A percentile compares a stretch with the other conserved stretches of the same genome.
Evolutionary conservation across 768 basidiomycete species (phyloP).

Genomic region (Fibroporia radiculosa): DNA sequence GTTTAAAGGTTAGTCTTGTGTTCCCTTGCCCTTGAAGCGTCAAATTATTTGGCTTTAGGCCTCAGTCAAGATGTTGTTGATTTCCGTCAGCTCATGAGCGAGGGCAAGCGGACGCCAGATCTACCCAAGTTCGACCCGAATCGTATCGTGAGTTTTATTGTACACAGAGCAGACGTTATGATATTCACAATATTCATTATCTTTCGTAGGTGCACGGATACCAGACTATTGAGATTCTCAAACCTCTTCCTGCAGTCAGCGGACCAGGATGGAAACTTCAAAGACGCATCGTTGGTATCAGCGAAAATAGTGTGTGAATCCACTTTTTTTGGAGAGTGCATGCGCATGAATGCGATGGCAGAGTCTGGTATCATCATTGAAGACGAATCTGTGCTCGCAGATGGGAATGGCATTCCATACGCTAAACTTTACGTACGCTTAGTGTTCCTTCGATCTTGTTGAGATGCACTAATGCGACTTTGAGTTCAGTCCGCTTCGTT

Average conservation of each 20-base stretch:
- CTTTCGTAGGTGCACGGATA: slow-evolving; percentile 81
- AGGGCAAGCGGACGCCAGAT: slow-evolving; percentile 41
- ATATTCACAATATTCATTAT: neutral
- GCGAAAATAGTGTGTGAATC: slow-evolving; percentile 66
- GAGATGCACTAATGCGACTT: neutral
- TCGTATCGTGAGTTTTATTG: slow-evolving; percentile 45
- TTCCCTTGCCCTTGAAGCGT: neutral
- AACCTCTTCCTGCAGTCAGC: slow-evolving; percentile 66
- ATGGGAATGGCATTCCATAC: slow-evolving; percentile 44
- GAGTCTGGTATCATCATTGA: slow-evolving; percentile 73
- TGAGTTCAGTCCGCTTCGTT: slow-evolving; percentile 31
- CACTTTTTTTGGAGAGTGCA: neutral
- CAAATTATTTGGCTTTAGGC: slow-evolving; percentile 25
- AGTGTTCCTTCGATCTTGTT: neutral
- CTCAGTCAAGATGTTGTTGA: slow-evolving; percentile 58
- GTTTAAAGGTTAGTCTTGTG: slow-evolving; percentile 46
- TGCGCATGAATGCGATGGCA: slow-evolving; percentile 19
- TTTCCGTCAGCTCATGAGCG: slow-evolving; percentile 46
- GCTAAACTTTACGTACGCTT: slow-evolving; percentile 32
- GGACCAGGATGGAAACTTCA: slow-evolving; percentile 76
- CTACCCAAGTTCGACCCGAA: slow-evolving; percentile 66
- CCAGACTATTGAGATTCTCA: slow-evolving; percentile 74
- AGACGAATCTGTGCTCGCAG: slow-evolving; percentile 53
- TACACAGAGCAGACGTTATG: neutral
- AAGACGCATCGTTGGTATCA: slow-evolving; percentile 56